Conservation (phyloP, 345 rosid species). For the Brassica incana region DNA sequence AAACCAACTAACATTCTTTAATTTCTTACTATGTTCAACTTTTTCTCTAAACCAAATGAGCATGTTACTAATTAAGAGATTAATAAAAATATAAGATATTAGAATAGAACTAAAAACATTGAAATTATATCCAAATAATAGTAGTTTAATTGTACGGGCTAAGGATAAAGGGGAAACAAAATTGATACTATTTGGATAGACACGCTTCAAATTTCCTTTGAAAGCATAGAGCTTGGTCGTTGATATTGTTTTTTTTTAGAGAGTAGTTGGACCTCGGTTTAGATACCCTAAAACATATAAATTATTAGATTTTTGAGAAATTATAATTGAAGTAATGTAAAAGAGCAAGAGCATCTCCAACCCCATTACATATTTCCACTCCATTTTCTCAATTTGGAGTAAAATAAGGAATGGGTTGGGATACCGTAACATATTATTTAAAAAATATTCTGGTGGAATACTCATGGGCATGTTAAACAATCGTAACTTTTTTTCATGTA, state of each 20-base stretch:
- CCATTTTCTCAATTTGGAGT: too few relatives aligned
- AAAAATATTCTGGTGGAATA: neutral
- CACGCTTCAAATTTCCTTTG: too few relatives aligned
- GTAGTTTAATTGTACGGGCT: neutral
- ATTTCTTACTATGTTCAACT: neutral
- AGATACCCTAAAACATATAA: too few relatives aligned
- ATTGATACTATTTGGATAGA: too few relatives aligned
- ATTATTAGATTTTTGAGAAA: neutral
- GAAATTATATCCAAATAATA: neutral
- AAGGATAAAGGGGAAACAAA: neutral
- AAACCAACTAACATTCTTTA: slow-evolving; percentile 34
- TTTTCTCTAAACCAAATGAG: neutral
- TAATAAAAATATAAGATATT: neutral
- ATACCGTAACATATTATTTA: neutral
- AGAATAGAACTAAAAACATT: neutral
- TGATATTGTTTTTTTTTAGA: too few relatives aligned
- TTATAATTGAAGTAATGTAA: neutral
- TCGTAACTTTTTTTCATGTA: neutral
- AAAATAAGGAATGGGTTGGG: too few relatives aligned
- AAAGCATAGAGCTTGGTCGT: too few relatives aligned
- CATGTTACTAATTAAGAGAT: neutral
- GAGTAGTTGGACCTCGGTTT: too few relatives aligned
- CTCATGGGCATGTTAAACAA: neutral
- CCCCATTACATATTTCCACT: too few relatives aligned
- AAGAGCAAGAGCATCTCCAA: neutral